Base-by-base conservation (phyloP, 345 rosid genomes). In the Pugionium cornutum region DNA sequence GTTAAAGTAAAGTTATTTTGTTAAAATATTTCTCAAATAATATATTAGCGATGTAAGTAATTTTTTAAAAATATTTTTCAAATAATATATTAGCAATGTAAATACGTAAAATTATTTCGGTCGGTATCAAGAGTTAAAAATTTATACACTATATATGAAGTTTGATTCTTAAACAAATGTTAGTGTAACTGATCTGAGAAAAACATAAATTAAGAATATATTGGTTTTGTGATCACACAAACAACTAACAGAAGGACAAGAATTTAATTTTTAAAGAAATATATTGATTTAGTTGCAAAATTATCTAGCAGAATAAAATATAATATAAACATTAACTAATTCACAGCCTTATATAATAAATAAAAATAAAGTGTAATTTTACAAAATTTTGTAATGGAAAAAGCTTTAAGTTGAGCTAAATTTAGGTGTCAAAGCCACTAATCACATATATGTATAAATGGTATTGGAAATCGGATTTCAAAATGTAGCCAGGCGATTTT, bases 341-440 rank as follows among this genome's bases (percentile, higher is more conserved):
- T 45, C 8, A 61, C 53, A 26, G 2, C 43, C 3, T 31, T 11
- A 29, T 32, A 30, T 6, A 7, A 31, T 59, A 44, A 29, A 3
- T 10, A 9, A 51, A 58, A 3, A 7, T 34, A 11, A 7, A 31
- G 11, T 11, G 11, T 43, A 30, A 33, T 25, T 8, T 2, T 32
- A 6, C 27, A 9, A 9, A 43, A 11, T 11, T 32, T 5, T 47
- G 61, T 9, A 10, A 10, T 36, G 4, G 1, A 27, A 43, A 4
- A 36, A 8, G 35, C 2, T 34, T 34, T 34, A 72, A 64, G 66
- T 57, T 4, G 53, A 72, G 60, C 70, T 64, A 57, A 64, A 49
- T 50, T 72, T 72, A 64, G 66, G 76, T 64, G 70, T 72, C 36
- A 72, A 72, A 71, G 70, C 27, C 70, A 57, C 70, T 64, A 72